These are phyloP conservation scores for Beauveria rudraprayagi DNA, from an alignment of 2,329 filamentous ascomycete species.

Conservation along the genomic window DNA sequence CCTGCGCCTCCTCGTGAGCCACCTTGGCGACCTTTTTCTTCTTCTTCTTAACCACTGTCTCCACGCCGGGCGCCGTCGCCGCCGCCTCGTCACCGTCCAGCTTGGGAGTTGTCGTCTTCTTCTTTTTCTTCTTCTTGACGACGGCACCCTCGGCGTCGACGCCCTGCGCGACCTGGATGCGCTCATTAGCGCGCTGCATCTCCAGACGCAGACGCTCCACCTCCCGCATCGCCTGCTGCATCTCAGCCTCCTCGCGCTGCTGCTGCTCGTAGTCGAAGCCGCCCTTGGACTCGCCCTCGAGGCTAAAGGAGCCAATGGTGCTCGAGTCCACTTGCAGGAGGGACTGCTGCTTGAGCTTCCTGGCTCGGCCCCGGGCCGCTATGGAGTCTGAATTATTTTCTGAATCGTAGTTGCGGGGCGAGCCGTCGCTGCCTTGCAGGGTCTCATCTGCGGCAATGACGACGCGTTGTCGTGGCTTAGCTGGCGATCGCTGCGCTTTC, in stretches of 20 bases:
- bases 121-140: conserved; percentile 59
- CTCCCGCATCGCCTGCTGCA: conserved; percentile 80
- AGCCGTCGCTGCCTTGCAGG: conserved; percentile 46
- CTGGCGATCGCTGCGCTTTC: conserved; percentile 24
- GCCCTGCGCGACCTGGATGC: conserved; percentile 63
- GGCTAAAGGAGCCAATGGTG: conserved; percentile 62
- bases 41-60: conserved; percentile 37
- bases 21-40: conserved; percentile 39
- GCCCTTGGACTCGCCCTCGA: conserved; percentile 41
- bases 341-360: conserved; percentile 49
- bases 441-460: conserved; percentile 68
- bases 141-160: conserved; percentile 57
- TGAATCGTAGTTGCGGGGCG: conserved; percentile 41
- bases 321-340: conserved; percentile 84
- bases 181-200: conserved; percentile 77
- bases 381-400: conserved; percentile 42
- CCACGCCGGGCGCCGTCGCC: conserved; percentile 17
- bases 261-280: conserved; percentile 55
- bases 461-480: conserved; percentile 50
- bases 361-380: conserved; percentile 39
- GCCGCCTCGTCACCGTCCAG: conserved; percentile 12
- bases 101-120: conserved; percentile 26
- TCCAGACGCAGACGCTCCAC: conserved; percentile 79
- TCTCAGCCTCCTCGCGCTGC: conserved; percentile 75
- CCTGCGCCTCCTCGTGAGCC: conserved; percentile 14